These are phyloP conservation scores for Serendipita sp. DNA, from an alignment of 768 basidiomycete genomes.

Conservation along the genomic window DNA sequence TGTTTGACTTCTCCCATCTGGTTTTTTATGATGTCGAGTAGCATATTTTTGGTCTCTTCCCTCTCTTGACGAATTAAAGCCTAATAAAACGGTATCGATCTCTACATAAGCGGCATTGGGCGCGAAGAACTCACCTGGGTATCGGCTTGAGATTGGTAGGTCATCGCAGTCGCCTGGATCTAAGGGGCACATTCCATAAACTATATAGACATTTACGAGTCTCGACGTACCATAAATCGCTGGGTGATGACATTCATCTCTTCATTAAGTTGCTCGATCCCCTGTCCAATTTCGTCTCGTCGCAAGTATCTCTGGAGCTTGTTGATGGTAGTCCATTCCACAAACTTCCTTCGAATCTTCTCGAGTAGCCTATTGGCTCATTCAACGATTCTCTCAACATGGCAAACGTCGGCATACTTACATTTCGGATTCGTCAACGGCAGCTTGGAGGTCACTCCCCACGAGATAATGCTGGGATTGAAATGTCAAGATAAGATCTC, in stretches of 20 bases:
- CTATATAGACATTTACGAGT: background rate
- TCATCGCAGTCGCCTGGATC: background rate
- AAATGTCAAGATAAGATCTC: conserved; percentile 24
- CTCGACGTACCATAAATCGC: background rate
- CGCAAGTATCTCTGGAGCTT: conserved; percentile 23
- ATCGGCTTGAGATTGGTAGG: background rate
- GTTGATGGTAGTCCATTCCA: conserved; percentile 26
- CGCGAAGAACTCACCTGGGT: background rate
- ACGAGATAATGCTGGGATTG: conserved; percentile 26
- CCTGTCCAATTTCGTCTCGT: conserved; percentile 27
- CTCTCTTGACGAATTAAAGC: conserved; percentile 10
- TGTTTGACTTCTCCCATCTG: conserved; percentile 24
- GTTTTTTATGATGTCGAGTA: conserved; percentile 26
- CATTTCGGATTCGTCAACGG: conserved; percentile 30
- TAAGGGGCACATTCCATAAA: background rate
- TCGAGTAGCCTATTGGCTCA: conserved; percentile 25
- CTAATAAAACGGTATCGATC: too few species aligned
- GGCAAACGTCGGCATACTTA: conserved; percentile 19
- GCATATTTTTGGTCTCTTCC: background rate
- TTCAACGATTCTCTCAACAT: background rate
- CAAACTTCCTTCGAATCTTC: conserved; percentile 25
- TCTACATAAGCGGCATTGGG: too few species aligned
- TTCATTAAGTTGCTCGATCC: background rate
- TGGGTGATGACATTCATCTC: background rate
- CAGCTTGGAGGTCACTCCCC: conserved; percentile 26